phyloP scores from a whole-genome alignment of 1,284 basidiomycete genomes.

The Puccinia novopanici region DNA sequence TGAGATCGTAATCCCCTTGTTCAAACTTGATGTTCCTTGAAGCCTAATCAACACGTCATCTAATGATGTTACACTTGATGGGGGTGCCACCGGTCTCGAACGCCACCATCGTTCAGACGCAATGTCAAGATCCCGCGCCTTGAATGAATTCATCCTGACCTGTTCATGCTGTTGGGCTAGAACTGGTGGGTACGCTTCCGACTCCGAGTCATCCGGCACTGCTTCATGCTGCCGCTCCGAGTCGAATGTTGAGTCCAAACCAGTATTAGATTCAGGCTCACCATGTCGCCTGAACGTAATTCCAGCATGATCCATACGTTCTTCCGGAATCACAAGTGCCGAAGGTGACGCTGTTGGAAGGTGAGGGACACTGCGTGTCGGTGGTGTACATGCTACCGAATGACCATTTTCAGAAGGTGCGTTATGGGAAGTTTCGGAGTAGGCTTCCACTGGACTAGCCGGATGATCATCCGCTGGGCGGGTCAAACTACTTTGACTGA shows the following conservation, averaged over 20 bases:
- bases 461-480: constrained; percentile 25
- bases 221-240: neutral
- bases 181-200: constrained; percentile 6
- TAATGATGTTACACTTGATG: constrained; percentile 23
- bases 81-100: constrained; percentile 22
- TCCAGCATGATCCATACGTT: neutral
- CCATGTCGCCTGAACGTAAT: too few relatives aligned
- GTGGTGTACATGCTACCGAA: neutral
- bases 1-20: constrained; percentile 17
- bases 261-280: neutral
- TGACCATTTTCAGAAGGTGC: neutral
- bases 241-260: neutral
- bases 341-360: neutral
- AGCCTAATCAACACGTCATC: constrained; percentile 36
- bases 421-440: neutral
- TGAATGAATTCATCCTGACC: constrained; percentile 8
- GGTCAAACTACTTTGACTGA: constrained; percentile 16
- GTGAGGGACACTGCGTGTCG: neutral
- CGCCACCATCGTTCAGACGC: constrained; percentile 49
- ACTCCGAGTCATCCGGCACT: neutral
- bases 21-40: constrained; percentile 41
- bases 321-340: neutral
- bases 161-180: constrained; percentile 5
- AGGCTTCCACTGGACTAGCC: neutral
- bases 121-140: constrained; percentile 47